These are phyloP conservation scores for Petunia hybrid DNA, from an alignment of 305 asterid species.

Conservation along the genomic window DNA sequence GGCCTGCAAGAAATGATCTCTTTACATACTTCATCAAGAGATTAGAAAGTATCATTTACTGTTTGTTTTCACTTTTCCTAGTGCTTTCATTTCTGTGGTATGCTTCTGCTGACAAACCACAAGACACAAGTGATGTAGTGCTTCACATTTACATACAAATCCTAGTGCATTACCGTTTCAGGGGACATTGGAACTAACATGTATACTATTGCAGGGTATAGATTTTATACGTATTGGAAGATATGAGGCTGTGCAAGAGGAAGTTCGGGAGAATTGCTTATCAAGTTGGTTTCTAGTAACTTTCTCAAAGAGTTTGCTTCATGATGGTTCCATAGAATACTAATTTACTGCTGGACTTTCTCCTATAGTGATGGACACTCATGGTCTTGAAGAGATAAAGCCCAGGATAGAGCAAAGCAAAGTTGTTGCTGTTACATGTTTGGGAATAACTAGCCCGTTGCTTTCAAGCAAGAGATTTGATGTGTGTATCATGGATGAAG, in stretches of 20 bases:
- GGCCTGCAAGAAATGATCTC: conserved; percentile 7
- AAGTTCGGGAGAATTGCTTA: conserved; percentile 76
- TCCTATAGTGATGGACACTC: conserved; percentile 63
- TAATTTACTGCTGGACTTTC: conserved; percentile 38
- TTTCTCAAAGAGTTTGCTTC: conserved; percentile 31
- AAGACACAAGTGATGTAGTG: conserved; percentile 20
- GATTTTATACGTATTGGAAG: conserved; percentile 94
- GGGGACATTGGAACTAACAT: conserved; percentile 6
- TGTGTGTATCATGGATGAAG: conserved; percentile 99
- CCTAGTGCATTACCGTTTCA: conserved; percentile 8
- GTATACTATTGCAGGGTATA: conserved; percentile 64
- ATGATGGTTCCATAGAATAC: conserved; percentile 33
- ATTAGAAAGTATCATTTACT: neutral
- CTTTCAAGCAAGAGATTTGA: conserved; percentile 87
- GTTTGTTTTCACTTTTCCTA: neutral
- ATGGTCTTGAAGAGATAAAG: conserved; percentile 66
- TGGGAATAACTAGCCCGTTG: conserved; percentile 90
- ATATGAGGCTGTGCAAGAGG: conserved; percentile 83
- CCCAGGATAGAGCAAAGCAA: conserved; percentile 68
- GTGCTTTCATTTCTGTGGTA: conserved; percentile 27
- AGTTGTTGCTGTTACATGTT: conserved; percentile 95
- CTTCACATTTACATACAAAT: neutral
- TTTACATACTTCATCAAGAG: neutral
- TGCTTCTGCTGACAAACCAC: conserved; percentile 29
- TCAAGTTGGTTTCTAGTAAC: conserved; percentile 61